Evolutionary conservation across 192 early-diverging fungal genomes (phyloP), one percentile per base, ranked within the genome.

Genomic region (Chytriomyces sp.): DNA sequence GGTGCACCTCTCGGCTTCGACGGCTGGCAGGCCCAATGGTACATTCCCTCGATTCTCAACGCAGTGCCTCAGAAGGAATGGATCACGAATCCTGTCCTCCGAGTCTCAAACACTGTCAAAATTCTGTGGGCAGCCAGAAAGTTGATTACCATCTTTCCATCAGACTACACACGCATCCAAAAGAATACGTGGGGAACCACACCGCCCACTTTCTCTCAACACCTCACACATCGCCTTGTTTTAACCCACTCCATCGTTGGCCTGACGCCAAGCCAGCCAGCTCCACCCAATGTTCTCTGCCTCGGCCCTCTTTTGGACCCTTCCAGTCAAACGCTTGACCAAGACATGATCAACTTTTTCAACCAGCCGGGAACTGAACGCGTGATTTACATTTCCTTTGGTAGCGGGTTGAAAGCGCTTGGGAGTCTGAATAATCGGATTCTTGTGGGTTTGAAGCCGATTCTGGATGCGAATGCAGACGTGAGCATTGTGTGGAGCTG

Each of bases 321-420:
- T 47, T n/a, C 44, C 6, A 8, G 5, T 11, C 44, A 16, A 23
- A 43, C 18, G 2, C 44, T 45, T 43, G 10, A 13, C 47, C 20
- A n/a, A 9, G 18, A 20, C 50, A 71, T 71, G 69, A 9, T 4
- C 50, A 16, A 9, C 49, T 59, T 60, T 13, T 26, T 18, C 5
- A 71, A 71, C 23, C 53, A 57, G 5, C 18, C 20, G 8, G 13
- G 13, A 18, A 71, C 18, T 7, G 9, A 71, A 11, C 69, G 69
- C 18, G 44, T 71, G 2, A 43, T 71, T 59, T 71, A 71, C 47
- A 53, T 71, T 53, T 9, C 69, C 18, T 71, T 71, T 60, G 69
- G 69, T 9, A 59, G 50, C 47, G 69, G 49, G 7, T 8, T 45
- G 16, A 71, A 18, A 23, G 57, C 26, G 10, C 45, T 71, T 26